These are phyloP conservation scores for Solanum rostratum DNA, from an alignment of 257 asterid genomes.

Conservation along the genomic window DNA sequence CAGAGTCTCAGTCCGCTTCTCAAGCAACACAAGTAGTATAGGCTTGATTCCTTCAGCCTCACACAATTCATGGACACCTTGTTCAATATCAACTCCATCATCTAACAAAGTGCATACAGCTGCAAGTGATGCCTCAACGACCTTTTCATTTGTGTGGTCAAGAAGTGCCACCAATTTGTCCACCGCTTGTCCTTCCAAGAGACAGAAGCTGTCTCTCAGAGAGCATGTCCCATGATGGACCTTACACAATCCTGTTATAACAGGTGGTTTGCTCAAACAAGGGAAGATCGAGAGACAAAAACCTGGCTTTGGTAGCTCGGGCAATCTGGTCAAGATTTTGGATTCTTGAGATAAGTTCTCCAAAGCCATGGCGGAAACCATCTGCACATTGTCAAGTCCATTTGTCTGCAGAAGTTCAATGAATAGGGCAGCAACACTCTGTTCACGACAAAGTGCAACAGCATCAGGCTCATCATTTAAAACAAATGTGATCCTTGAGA, in stretches of 20 bases:
- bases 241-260: slow-evolving; percentile 50
- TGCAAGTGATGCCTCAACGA: slow-evolving; percentile 86
- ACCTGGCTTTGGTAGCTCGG: slow-evolving; percentile 50
- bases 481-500: slow-evolving; percentile 61
- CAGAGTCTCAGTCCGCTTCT: slow-evolving; percentile 64
- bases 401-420: slow-evolving; percentile 67
- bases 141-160: slow-evolving; percentile 74
- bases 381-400: slow-evolving; percentile 88
- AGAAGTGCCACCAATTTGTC: slow-evolving; percentile 69
- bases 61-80: slow-evolving; percentile 57
- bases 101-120: slow-evolving; percentile 75
- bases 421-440: slow-evolving; percentile 56
- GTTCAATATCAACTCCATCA: slow-evolving; percentile 65
- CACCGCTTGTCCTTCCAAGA: slow-evolving; percentile 77
- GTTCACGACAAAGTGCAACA: slow-evolving; percentile 46
- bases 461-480: slow-evolving; percentile 49
- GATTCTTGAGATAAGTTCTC: slow-evolving; percentile 80
- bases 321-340: slow-evolving; percentile 51
- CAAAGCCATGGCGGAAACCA: slow-evolving; percentile 82
- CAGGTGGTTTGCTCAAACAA: slow-evolving; percentile 56
- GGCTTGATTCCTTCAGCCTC: slow-evolving; percentile 69
- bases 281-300: slow-evolving; percentile 55
- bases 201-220: slow-evolving; percentile 63
- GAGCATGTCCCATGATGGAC: slow-evolving; percentile 73
- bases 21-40: slow-evolving; percentile 58